These are phyloP conservation scores for Podila epigama DNA, from an alignment of 192 early-diverging fungal species.

Conservation along the genomic window DNA sequence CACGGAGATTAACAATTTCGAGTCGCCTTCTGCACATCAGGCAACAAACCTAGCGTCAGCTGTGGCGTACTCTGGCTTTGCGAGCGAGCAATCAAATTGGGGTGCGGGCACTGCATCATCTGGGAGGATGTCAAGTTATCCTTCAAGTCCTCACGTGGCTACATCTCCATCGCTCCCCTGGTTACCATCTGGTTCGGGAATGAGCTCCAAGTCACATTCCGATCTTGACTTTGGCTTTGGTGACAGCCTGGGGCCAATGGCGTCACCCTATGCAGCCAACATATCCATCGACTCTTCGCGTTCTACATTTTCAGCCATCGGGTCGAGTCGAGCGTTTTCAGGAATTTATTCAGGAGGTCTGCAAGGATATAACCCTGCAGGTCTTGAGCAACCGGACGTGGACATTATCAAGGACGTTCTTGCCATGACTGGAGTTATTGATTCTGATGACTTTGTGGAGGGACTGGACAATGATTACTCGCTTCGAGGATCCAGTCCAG, in stretches of 20 bases:
- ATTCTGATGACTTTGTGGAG: constrained; percentile 21
- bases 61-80: neutral
- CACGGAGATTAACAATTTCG: too few species aligned
- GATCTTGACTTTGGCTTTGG: neutral
- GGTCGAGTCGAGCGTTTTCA: neutral
- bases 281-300: neutral
- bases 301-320: neutral
- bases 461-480: neutral
- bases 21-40: neutral
- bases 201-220: too few species aligned
- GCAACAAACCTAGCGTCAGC: too few species aligned
- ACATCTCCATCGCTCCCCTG: neutral
- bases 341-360: neutral
- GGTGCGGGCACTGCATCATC: neutral
- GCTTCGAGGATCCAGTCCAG: neutral
- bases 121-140: too few species aligned
- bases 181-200: neutral
- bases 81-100: neutral
- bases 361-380: neutral
- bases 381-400: constrained; percentile 3
- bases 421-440: constrained; percentile 35
- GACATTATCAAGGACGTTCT: constrained; percentile 38
- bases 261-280: neutral
- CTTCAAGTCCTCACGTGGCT: too few species aligned
- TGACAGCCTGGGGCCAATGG: neutral